These are phyloP conservation scores for Euphorbia pulcherrima DNA, from an alignment of 345 rosid species.

Conservation along the genomic window DNA sequence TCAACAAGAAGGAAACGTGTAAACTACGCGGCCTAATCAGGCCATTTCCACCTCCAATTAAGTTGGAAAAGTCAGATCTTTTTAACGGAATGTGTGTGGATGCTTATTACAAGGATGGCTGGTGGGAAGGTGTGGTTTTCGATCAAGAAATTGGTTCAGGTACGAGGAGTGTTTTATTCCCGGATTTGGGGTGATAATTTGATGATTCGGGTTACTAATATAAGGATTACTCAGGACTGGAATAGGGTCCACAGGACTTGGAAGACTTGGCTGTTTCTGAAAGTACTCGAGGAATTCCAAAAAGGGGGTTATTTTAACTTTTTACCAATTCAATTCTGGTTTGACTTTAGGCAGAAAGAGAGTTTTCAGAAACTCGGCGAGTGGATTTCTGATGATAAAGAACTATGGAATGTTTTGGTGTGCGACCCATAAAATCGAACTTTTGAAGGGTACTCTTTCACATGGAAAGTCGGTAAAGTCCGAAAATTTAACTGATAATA, in stretches of 20 bases:
- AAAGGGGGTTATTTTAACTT: conserved; percentile 40
- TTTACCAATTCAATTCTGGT: conserved; percentile 71
- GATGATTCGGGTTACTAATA: conserved; percentile 21
- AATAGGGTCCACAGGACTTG: conserved; percentile 45
- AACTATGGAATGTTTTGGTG: conserved; percentile 42
- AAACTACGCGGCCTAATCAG: conserved; percentile 44
- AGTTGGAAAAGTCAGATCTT: conserved; percentile 27
- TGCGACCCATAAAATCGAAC: conserved; percentile 39
- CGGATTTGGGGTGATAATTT: conserved; percentile 76
- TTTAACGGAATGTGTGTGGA: conserved; percentile 67
- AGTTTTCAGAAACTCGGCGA: conserved; percentile 41
- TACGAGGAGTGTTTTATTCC: conserved; percentile 64
- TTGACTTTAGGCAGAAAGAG: conserved; percentile 51
- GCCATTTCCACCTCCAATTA: conserved; percentile 49
- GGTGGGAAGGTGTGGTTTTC: conserved; percentile 94
- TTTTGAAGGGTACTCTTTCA: conserved; percentile 28
- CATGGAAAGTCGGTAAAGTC: conserved; percentile 12
- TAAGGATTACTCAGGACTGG: conserved; percentile 76
- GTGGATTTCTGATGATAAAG: conserved; percentile 49
- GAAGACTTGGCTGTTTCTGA: conserved; percentile 62
- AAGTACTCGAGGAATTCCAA: conserved; percentile 45
- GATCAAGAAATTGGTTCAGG: conserved; percentile 44
- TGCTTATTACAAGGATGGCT: conserved; percentile 41
- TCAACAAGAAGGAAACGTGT: conserved; percentile 28
- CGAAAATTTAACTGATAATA: background rate